These are phyloP conservation scores for Pleurotus pulmonarius DNA, from an alignment of 768 basidiomycete genomes.

Conservation along the genomic window DNA sequence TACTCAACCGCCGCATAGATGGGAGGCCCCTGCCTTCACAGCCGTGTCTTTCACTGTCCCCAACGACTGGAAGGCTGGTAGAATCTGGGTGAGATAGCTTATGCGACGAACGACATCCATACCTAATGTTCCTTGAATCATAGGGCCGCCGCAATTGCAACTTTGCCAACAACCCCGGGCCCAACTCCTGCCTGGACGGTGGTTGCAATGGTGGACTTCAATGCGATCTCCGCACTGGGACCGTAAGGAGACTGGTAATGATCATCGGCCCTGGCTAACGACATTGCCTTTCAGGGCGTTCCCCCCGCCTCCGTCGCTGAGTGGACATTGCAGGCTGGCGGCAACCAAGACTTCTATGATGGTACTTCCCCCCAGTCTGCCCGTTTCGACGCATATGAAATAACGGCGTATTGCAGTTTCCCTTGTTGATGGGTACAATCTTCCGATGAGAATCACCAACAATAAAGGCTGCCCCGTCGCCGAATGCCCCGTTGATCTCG, in stretches of 20 bases:
- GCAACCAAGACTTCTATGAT: conserved; percentile 55
- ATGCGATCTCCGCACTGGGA: conserved; percentile 36
- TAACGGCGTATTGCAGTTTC: conserved; percentile 38
- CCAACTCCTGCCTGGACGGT: conserved; percentile 43
- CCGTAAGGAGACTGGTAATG: conserved; percentile 20
- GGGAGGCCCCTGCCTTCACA: conserved; percentile 21
- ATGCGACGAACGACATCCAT: neutral
- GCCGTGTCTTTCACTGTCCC: conserved; percentile 36
- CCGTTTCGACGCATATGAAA: neutral
- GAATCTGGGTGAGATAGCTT: conserved; percentile 41
- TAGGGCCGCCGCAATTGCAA: conserved; percentile 46
- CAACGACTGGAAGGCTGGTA: conserved; percentile 45
- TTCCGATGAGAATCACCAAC: conserved; percentile 57
- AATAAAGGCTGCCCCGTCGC: conserved; percentile 51
- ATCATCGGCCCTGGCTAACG: neutral
- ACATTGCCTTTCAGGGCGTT: conserved; percentile 33
- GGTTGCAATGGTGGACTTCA: conserved; percentile 50
- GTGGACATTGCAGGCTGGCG: conserved; percentile 49
- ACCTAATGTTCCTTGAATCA: conserved; percentile 12
- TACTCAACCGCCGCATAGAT: conserved; percentile 9
- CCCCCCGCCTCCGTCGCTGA: conserved; percentile 70
- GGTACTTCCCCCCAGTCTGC: conserved; percentile 27
- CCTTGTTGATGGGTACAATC: conserved; percentile 63
- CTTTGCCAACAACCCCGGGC: conserved; percentile 34
- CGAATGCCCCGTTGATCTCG: conserved; percentile 59